phyloP scores from a whole-genome alignment of 768 basidiomycete species.

The Suillus hirtellus region DNA sequence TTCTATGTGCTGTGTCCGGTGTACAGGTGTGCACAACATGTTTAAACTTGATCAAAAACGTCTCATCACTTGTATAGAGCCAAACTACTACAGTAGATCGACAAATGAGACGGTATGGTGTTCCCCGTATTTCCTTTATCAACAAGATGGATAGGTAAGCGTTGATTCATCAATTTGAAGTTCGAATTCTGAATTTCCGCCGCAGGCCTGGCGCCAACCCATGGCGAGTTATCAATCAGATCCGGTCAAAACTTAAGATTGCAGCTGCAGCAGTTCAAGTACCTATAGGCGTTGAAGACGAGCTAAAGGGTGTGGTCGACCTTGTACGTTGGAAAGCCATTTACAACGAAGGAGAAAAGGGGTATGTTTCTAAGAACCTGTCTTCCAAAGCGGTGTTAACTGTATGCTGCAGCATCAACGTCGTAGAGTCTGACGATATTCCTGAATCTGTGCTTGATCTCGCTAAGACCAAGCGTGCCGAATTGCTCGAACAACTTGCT shows the following conservation, averaged over 20 bases:
- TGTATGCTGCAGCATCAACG: conserved; percentile 53
- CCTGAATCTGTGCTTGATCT: conserved; percentile 72
- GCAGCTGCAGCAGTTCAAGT: conserved; percentile 94
- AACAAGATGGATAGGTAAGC: conserved; percentile 96
- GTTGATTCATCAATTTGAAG: not conserved
- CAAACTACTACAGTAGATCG: conserved; percentile 99
- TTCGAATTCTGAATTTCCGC: not conserved
- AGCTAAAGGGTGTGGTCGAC: conserved; percentile 90
- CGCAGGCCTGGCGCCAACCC: conserved; percentile 93
- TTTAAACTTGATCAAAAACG: not conserved
- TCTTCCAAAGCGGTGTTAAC: conserved; percentile 1
- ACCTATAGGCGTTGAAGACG: conserved; percentile 88
- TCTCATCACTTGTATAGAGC: conserved; percentile 48
- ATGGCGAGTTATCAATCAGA: conserved; percentile 91
- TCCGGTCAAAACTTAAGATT: conserved; percentile 88
- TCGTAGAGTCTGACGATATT: conserved; percentile 86
- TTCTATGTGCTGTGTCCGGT: conserved; percentile 95
- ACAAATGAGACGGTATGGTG: conserved; percentile 96
- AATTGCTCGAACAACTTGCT: conserved; percentile 92
- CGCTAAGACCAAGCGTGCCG: conserved; percentile 80
- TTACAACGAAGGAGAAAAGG: conserved; percentile 93
- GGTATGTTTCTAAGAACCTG: conserved; percentile 52
- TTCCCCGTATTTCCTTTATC: conserved; percentile 94
- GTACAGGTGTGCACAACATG: conserved; percentile 66
- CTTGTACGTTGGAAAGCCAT: conserved; percentile 92